Conservation (phyloP, 345 rosid species). For the Corchorus capsularis region DNA sequence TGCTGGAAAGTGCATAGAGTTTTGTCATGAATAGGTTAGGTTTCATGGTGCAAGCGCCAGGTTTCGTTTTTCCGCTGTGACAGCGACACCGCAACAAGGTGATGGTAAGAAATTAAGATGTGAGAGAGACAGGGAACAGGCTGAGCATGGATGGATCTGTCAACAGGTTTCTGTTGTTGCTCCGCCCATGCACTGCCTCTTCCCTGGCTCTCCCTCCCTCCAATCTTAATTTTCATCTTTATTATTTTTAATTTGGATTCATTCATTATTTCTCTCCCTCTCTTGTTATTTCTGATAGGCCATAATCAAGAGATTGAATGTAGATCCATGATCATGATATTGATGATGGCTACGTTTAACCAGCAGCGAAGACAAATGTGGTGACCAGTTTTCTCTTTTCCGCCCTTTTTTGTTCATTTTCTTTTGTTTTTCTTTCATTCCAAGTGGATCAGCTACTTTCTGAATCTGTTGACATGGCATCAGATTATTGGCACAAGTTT, state of each 20-base stretch:
- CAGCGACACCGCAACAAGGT: neutral
- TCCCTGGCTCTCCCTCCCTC: conserved; percentile 66
- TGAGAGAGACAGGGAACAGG: conserved; percentile 56
- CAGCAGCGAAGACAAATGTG: neutral
- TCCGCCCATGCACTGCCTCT: conserved; percentile 97
- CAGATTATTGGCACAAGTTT: neutral
- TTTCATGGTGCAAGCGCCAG: neutral
- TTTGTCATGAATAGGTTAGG: neutral
- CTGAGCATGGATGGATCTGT: conserved; percentile 70
- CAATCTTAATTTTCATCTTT: neutral
- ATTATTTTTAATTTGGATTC: neutral
- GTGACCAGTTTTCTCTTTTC: neutral
- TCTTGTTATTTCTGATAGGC: neutral
- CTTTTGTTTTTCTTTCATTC: neutral
- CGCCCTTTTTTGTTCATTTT: neutral
- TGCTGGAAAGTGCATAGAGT: neutral
- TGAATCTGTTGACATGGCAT: neutral
- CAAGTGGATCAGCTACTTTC: neutral
- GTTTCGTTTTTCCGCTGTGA: neutral
- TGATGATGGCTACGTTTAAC: neutral
- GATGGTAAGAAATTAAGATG: conserved; percentile 18
- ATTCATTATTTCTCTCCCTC: neutral
- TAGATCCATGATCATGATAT: neutral
- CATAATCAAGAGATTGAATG: neutral
- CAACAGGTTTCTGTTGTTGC: conserved; percentile 49